Evolutionary conservation across 2,329 filamentous ascomycete species (phyloP).

Genomic region (Venturia aucupariae): DNA sequence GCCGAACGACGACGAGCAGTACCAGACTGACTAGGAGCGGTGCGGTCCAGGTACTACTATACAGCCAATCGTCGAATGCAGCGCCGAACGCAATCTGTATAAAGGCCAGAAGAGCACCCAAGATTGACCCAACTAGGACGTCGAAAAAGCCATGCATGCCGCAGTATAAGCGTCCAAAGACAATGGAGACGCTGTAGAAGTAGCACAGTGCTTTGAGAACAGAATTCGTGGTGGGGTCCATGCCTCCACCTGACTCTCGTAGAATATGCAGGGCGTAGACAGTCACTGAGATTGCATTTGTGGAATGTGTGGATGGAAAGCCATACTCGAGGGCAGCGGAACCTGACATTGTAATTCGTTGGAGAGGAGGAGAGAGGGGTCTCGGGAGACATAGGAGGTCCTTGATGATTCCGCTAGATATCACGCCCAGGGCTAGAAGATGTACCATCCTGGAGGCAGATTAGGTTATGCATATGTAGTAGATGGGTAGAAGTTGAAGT

Average conservation of each 20-base stretch:
- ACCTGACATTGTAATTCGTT: slow-evolving; percentile 95
- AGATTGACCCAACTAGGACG: slow-evolving; percentile 67
- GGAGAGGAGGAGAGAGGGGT: slow-evolving; percentile 81
- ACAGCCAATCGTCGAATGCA: slow-evolving; percentile 60
- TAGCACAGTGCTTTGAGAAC: slow-evolving; percentile 62
- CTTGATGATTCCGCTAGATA: slow-evolving; percentile 78
- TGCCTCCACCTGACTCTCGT: slow-evolving; percentile 46
- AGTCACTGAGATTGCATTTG: slow-evolving; percentile 91
- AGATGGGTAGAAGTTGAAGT: slow-evolving; percentile 11
- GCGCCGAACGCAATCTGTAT: slow-evolving; percentile 47
- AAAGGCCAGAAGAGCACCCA: slow-evolving; percentile 59
- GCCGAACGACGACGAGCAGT: slow-evolving; percentile 68
- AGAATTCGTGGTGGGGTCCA: slow-evolving; percentile 28
- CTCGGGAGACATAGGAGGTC: slow-evolving; percentile 88
- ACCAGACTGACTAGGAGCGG: slow-evolving; percentile 54
- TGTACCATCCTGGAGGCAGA: slow-evolving; percentile 31
- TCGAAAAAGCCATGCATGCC: slow-evolving; percentile 98
- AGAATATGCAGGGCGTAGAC: slow-evolving; percentile 71
- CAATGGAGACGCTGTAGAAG: slow-evolving; percentile 80
- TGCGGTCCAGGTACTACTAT: slow-evolving; percentile 46
- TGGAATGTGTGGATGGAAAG: slow-evolving; percentile 93
- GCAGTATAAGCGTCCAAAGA: slow-evolving; percentile 87
- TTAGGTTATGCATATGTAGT: slow-evolving; percentile 3
- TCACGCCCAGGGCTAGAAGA: slow-evolving; percentile 59
- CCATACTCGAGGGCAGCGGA: slow-evolving; percentile 93